Conservation (phyloP, 2,329 filamentous ascomycete genomes). For the Xylariaceae sp. region DNA sequence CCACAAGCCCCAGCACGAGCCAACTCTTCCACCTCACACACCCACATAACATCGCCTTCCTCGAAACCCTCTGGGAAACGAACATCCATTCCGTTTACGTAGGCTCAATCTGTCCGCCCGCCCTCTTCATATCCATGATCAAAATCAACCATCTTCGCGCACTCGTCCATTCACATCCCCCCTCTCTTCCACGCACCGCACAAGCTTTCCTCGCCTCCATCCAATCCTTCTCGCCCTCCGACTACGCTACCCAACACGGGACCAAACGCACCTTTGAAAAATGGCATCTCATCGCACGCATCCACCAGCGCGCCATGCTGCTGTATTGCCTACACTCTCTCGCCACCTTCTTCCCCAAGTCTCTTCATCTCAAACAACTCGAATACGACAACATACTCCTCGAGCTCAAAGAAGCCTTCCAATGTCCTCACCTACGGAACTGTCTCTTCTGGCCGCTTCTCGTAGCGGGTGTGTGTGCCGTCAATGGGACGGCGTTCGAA, state of each 20-base stretch:
- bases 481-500: conserved; percentile 20
- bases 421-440: conserved; percentile 17
- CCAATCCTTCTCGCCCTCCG: conserved; percentile 28
- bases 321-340: conserved; percentile 29
- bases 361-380: conserved; percentile 3
- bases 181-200: conserved; percentile 11
- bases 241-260: conserved; percentile 25
- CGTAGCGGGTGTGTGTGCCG: conserved; percentile 31
- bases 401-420: conserved; percentile 24
- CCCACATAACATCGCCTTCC: conserved; percentile 23
- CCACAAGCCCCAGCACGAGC: conserved; percentile 31
- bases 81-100: conserved; percentile 10
- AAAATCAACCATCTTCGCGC: conserved; percentile 16
- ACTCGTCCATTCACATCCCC: background rate
- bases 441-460: conserved; percentile 33
- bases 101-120: conserved; percentile 15
- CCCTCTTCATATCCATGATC: conserved; percentile 7
- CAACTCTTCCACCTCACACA: conserved; percentile 17
- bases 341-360: conserved; percentile 19
- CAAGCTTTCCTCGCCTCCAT: conserved; percentile 23
- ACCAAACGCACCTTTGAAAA: conserved; percentile 16
- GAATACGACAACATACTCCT: conserved; percentile 20
- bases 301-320: conserved; percentile 31
- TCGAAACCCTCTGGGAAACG: conserved; percentile 22
- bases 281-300: conserved; percentile 30